Base-by-base conservation (phyloP, 2,329 filamentous ascomycete genomes). In the Akanthomyces lecanii region DNA sequence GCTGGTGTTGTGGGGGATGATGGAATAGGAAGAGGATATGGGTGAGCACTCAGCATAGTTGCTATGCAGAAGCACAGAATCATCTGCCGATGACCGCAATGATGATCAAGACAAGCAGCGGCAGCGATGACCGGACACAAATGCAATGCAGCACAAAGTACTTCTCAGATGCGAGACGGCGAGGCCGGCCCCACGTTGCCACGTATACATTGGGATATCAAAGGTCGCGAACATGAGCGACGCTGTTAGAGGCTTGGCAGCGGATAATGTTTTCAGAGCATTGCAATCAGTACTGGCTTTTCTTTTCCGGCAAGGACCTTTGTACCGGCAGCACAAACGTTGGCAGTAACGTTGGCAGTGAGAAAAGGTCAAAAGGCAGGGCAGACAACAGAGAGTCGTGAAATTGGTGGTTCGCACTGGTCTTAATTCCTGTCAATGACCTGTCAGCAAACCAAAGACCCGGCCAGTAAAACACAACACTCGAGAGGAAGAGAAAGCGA, bases 191-290 rank as follows among this genome's bases (percentile, higher is more conserved):
- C 56, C 56, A 50, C 56, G 10, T 18, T 40, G 56, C 56, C 56
- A 50, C 56, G 56, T 51, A 60, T n/a, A 14, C n/a, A 8, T 21
- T 30, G 45, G 28, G 48, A 52, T 12, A 52, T 25, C 14, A n/a
- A 50, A 21, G 45, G 30, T n/a, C 56, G 47, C 45, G 45, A 51
- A 59, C 52, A 14, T 51, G 21, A 30, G 45, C 16, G 36, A 14
- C 36, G 33, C 16, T 60, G 33, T 40, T 60, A 42, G 47, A 40
- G 56, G 33, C 56, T 60, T 60, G 56, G 56, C 56, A 42, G 28
- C 36, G 21, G 56, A 57, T 28, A 23, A 21, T 21, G 21, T 21
- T 21, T 21, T 21, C 21, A 21, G 21, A 21, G 21, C 21, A 21
- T 21, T 21, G 21, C 21, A 21, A 21, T 21, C 21, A 21, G 21